Evolutionary conservation across 768 basidiomycete species (phyloP), one percentile per base, ranked within the genome.

Genomic region (Amanita phalloides): DNA sequence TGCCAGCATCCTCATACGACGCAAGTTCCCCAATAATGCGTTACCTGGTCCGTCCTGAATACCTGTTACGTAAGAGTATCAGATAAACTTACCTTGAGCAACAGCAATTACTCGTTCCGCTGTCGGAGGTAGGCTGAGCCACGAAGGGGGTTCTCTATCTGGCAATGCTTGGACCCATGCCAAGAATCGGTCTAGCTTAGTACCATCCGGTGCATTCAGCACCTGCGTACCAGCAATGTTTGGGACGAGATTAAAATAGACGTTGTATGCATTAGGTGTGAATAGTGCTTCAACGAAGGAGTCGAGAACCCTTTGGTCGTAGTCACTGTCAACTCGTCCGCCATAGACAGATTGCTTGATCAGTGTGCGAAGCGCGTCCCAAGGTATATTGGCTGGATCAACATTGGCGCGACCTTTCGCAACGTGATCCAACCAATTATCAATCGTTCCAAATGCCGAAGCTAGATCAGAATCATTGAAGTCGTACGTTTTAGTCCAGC

Each of bases 391-490:
- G 0, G 80, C 84, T 1, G 96, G 96, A 63, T 97, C 88, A 51
- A 99, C 79, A 62, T 98, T 98, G 3, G 93, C 77, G 49, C 86
- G 78, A 20, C 94, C 95, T 63, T 90, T 88, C 4, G 94, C 85
- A 46, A 86, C 75, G 0, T 77, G 64, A 47, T 74, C 76, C 47
- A 98, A 74, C 92, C 95, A 98, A 1, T 82, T 75, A 62, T 97
- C 94, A 63, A 98, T 96, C 14, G 90, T 94, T 38, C 76, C 77
- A 61, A 91, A 87, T 1, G 94, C 94, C 9, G 95, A 87, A 13
- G 87, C 80, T 79, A 96, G 88, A 63, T 99, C 96, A 4, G 95
- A 96, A 64, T 98, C 94, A 67, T 99, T 99, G 80, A 98, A 98
- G 65, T 98, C 96, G 68, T 98, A 98, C 0, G 77, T 76, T 69